These are phyloP conservation scores for Penicillium verrucosum DNA, from an alignment of 2,329 filamentous ascomycete genomes.

Conservation along the genomic window DNA sequence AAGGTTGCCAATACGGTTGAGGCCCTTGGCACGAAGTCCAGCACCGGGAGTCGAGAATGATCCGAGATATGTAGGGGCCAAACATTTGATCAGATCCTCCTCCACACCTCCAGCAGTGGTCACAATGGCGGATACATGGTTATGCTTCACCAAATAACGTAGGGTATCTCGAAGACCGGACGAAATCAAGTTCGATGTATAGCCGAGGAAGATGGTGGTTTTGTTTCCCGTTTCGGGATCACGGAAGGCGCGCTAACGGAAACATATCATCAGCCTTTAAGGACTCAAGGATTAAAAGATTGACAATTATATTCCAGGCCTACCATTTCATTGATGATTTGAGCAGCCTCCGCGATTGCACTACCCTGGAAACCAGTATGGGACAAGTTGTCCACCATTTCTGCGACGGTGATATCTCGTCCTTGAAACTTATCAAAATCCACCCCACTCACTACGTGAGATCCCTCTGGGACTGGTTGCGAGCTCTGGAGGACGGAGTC, in stretches of 20 bases:
- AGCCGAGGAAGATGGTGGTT: constrained; percentile 94
- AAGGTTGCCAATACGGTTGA: constrained; percentile 95
- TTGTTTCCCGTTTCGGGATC: constrained; percentile 74
- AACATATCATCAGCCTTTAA: not conserved
- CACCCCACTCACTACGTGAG: constrained; percentile 81
- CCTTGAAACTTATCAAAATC: constrained; percentile 80
- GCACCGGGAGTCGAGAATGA: constrained; percentile 76
- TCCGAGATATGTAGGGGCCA: constrained; percentile 89
- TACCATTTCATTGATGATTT: constrained; percentile 96
- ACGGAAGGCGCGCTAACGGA: constrained; percentile 67
- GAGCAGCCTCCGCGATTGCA: constrained; percentile 78
- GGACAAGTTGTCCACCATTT: constrained; percentile 76
- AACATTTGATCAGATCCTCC: constrained; percentile 97
- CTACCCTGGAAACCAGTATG: constrained; percentile 83
- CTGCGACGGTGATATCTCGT: constrained; percentile 75
- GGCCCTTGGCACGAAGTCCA: constrained; percentile 73
- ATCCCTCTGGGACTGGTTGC: constrained; percentile 71
- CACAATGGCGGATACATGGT: constrained; percentile 87
- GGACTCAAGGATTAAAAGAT: not conserved
- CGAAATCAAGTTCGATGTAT: constrained; percentile 96
- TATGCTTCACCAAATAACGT: constrained; percentile 88
- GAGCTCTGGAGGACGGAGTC: constrained; percentile 84
- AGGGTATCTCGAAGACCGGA: constrained; percentile 89
- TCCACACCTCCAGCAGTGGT: constrained; percentile 94
- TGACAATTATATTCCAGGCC: not conserved